Conservation (phyloP, 139 green algal species). For the Volvox reticuliferus region DNA sequence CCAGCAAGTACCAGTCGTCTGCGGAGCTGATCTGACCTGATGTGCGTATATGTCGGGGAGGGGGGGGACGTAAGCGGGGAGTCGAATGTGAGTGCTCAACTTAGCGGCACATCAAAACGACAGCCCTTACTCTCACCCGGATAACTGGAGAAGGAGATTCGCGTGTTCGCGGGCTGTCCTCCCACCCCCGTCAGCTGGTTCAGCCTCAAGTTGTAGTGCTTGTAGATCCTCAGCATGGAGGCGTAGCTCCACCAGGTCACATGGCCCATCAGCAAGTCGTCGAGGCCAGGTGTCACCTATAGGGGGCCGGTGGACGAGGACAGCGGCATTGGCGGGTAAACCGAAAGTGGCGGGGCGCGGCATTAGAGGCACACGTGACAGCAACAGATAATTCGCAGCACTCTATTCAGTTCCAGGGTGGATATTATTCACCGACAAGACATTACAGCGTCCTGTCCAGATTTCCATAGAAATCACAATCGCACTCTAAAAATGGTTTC, state of each 20-base stretch:
- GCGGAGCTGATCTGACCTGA: constrained; percentile 59
- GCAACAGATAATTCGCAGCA: too few relatives aligned
- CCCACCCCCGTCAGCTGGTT: not conserved
- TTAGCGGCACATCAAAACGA: too few relatives aligned
- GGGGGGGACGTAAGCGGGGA: not conserved
- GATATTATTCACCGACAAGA: too few relatives aligned
- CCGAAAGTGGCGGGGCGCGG: too few relatives aligned
- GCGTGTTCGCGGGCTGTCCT: constrained; percentile 30
- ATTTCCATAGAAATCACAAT: too few relatives aligned
- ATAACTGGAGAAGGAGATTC: constrained; percentile 77
- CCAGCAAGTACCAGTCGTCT: constrained; percentile 77
- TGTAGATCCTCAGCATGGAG: constrained; percentile 79
- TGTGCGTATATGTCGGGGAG: not conserved
- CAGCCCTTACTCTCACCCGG: constrained; percentile 64
- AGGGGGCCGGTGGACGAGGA: too few relatives aligned
- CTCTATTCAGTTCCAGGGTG: too few relatives aligned
- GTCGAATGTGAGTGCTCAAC: not conserved
- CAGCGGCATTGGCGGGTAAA: too few relatives aligned
- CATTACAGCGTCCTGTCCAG: too few relatives aligned
- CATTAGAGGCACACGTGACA: too few relatives aligned
- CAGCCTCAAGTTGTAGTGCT: constrained; percentile 73
- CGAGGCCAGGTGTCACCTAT: constrained; percentile 63
- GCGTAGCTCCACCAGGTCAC: constrained; percentile 79
- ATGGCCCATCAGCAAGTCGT: constrained; percentile 73
- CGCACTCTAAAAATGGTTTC: too few relatives aligned